Percentiles rank a stretch among this genome's conserved stretches.
phyloP scores from a whole-genome alignment of 2,329 filamentous ascomycete genomes.

The Stachybotrys echinatus region DNA sequence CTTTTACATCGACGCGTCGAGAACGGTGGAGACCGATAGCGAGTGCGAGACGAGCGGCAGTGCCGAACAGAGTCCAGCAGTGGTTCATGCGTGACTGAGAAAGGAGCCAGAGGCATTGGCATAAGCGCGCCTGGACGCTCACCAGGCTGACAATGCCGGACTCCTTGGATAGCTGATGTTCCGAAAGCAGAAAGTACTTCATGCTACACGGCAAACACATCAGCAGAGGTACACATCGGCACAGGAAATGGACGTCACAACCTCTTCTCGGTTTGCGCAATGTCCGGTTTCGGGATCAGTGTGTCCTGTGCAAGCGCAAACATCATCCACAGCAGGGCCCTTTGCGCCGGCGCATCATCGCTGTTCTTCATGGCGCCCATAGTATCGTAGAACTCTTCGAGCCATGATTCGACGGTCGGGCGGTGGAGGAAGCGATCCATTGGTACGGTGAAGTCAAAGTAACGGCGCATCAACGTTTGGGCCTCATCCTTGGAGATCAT shows the following conservation, averaged over 20 bases:
- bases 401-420: slow-evolving; percentile 43
- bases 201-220: no score
- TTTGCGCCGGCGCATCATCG: slow-evolving; percentile 17
- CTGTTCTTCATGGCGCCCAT: slow-evolving; percentile 19
- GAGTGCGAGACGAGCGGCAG: not conserved
- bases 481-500: slow-evolving; percentile 31
- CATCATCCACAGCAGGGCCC: slow-evolving; percentile 41
- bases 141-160: not conserved
- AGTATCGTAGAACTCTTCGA: slow-evolving; percentile 33
- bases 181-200: not conserved
- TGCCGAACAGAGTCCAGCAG: not conserved
- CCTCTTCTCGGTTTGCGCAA: not conserved
- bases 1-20: not conserved
- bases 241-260: slow-evolving; percentile 26
- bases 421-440: slow-evolving; percentile 51
- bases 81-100: not conserved
- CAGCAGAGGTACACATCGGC: slow-evolving; percentile 27
- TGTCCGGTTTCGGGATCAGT: not conserved
- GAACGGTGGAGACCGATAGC: not conserved
- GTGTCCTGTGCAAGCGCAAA: slow-evolving; percentile 47
- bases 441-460: slow-evolving; percentile 53
- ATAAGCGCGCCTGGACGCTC: not conserved
- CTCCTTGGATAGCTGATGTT: not conserved
- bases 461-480: slow-evolving; percentile 36
- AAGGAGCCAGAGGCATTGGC: not conserved